Conservation (phyloP, 2,329 filamentous ascomycete genomes). For the Penicillium sclerotiorum region DNA sequence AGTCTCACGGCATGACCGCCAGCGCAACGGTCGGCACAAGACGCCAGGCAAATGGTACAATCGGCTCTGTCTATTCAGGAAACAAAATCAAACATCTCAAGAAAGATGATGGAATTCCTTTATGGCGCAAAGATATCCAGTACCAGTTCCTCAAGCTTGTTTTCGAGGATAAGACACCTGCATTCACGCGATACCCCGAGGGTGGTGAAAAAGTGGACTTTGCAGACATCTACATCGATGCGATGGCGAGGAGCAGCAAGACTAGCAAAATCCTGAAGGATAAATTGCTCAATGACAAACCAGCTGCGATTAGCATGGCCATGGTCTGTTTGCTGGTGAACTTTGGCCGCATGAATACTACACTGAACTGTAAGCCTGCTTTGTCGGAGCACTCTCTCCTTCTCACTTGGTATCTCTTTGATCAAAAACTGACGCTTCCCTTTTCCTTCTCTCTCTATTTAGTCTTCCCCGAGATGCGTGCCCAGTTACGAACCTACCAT, state of each 20-base stretch:
- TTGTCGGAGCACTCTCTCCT: background rate
- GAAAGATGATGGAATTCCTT: slow-evolving; percentile 67
- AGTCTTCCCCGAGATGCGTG: slow-evolving; percentile 99
- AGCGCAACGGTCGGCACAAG: slow-evolving; percentile 53
- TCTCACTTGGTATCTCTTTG: background rate
- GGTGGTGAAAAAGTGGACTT: slow-evolving; percentile 74
- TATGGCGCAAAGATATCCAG: slow-evolving; percentile 70
- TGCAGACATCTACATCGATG: slow-evolving; percentile 95
- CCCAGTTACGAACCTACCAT: slow-evolving; percentile 95
- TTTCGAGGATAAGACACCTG: slow-evolving; percentile 63
- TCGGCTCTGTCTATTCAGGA: slow-evolving; percentile 67
- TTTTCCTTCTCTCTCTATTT: no score
- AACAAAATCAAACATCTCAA: slow-evolving; percentile 69
- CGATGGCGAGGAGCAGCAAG: slow-evolving; percentile 98
- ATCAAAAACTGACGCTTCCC: slow-evolving; percentile 6
- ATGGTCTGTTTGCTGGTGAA: slow-evolving; percentile 99
- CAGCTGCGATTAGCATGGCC: slow-evolving; percentile 95
- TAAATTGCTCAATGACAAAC: slow-evolving; percentile 88
- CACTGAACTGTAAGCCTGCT: slow-evolving; percentile 76
- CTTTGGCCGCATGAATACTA: slow-evolving; percentile 98
- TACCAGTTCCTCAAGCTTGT: slow-evolving; percentile 65
- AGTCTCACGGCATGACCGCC: slow-evolving; percentile 39
- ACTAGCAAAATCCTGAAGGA: slow-evolving; percentile 98
- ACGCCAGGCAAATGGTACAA: slow-evolving; percentile 66
- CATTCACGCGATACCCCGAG: slow-evolving; percentile 93